Evolutionary conservation across 495 filamentous ascomycete species (phyloP).

Genomic region (Aspergillus coremiiformis): DNA sequence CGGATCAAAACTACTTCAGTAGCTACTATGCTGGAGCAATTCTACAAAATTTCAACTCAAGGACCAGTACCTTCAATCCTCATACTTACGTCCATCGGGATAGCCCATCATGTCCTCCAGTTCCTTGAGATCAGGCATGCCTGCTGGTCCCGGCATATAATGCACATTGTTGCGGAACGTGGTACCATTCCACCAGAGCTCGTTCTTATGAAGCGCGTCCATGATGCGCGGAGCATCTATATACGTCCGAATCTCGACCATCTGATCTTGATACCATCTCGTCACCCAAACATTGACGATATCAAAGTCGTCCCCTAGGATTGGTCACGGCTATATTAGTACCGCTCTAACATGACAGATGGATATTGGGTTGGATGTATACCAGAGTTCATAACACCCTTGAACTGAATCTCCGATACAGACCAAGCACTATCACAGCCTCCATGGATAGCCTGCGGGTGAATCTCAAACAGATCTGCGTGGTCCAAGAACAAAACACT

Average conservation of each 20-base stretch:
- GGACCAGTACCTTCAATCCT: background rate
- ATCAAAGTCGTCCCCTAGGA: conserved; percentile 16
- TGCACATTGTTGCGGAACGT: conserved; percentile 22
- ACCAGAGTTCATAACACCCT: conserved; percentile 31
- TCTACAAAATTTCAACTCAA: too few species aligned
- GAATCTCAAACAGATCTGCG: conserved; percentile 29
- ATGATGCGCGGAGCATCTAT: conserved; percentile 26
- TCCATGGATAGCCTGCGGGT: conserved; percentile 28
- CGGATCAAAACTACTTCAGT: too few species aligned
- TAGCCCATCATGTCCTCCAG: too few species aligned
- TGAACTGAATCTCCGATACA: conserved; percentile 30
- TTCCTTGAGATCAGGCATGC: conserved; percentile 29
- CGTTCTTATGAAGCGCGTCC: conserved; percentile 28
- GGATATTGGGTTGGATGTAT: too few species aligned
- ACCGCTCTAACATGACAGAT: too few species aligned
- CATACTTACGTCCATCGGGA: conserved; percentile 26
- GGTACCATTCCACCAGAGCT: conserved; percentile 33
- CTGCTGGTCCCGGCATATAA: conserved; percentile 33
- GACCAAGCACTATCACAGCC: conserved; percentile 32
- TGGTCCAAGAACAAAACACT: conserved; percentile 26
- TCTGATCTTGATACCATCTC: conserved; percentile 27
- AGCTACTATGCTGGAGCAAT: too few species aligned
- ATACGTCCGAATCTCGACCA: conserved; percentile 33
- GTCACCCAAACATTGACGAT: conserved; percentile 36
- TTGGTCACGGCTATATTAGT: too few species aligned